Conservation (phyloP, 495 filamentous ascomycete genomes). For the Hyphodiscus hymeniophilus region DNA sequence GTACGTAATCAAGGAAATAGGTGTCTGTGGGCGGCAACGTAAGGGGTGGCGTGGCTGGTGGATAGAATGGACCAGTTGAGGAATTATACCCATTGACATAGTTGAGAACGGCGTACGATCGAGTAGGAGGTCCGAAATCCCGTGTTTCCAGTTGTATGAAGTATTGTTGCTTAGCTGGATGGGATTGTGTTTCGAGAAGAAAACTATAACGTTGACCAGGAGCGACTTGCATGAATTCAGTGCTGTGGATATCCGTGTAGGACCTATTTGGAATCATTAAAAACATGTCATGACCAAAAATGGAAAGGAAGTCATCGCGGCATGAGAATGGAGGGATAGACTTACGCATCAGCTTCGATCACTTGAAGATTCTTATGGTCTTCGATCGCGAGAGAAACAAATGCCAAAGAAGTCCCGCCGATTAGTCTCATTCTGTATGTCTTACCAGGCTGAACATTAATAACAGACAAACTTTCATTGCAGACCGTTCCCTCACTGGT, state of each 20-base stretch:
- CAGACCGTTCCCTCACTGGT: slow-evolving; percentile 29
- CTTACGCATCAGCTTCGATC: slow-evolving; percentile 47
- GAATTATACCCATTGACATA: slow-evolving; percentile 31
- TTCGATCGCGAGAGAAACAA: slow-evolving; percentile 41
- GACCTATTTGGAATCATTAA: no score
- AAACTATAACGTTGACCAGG: slow-evolving; percentile 49
- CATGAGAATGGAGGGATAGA: no score
- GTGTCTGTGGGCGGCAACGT: slow-evolving; percentile 31
- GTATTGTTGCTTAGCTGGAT: slow-evolving; percentile 33
- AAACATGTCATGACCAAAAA: no score
- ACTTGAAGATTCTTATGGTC: slow-evolving; percentile 36
- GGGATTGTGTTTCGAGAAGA: slow-evolving; percentile 37
- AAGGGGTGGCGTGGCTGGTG: slow-evolving; percentile 26
- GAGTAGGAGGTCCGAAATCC: slow-evolving; percentile 33
- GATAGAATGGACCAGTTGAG: slow-evolving; percentile 21
- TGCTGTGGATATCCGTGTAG: slow-evolving; percentile 42
- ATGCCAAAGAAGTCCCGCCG: slow-evolving; percentile 42
- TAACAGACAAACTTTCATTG: slow-evolving; percentile 36
- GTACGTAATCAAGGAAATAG: slow-evolving; percentile 46
- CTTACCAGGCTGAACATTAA: slow-evolving; percentile 47
- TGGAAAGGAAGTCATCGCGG: slow-evolving; percentile 3
- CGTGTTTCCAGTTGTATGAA: slow-evolving; percentile 47
- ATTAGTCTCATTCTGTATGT: slow-evolving; percentile 51
- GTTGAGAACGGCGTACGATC: slow-evolving; percentile 43
- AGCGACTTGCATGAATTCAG: slow-evolving; percentile 41